Base-by-base conservation (phyloP, 805 yeast species). In the Suhomyces kilbournensis region DNA sequence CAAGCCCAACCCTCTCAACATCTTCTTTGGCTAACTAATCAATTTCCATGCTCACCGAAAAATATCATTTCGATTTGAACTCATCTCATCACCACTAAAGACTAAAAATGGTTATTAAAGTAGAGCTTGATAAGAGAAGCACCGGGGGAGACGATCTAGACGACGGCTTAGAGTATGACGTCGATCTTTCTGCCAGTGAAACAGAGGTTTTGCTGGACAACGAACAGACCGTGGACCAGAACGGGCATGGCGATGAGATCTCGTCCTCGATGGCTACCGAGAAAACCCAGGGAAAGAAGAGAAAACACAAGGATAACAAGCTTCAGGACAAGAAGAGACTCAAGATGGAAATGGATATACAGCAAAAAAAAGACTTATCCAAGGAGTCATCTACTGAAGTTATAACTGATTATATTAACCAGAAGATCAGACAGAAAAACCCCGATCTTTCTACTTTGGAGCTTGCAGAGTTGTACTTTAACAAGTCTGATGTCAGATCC, bases 371-470 rank as follows among this genome's bases (percentile, higher is more conserved):
- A 49, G 61, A 68, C 19, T 60, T 90, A 7, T 81, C 94, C 1
- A 61, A 62, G 15, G 78, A 80, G 58, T 15, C 64, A 1, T 75
- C 81, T 4, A 76, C 90, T 0, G 86, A 81, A 3, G 70, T 79
- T 10, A 80, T 92, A 42, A 82, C 86, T 1, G 96, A 90, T 57
- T 81, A 74, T 58, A 74, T 92, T 48, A 85, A 90, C 25, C 69
- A 78, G 7, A 72, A 81, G 55, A 75, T 88, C n/a, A 74, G 87
- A 44, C 78, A 75, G 52, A 74, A 78, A 55, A 80, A 86, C 61
- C 80, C 85, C 12, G 86, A 87, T 56, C 74, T 89, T 32, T 84
- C 96, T 22, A 82, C 90, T 3, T 69, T 92, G 51, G 97, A 92
- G 64, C 75, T 90, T 53, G 73, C 82, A 19, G 96, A 88, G 46